phyloP scores from a whole-genome alignment of 345 rosid species.

The Syzygium jambos region DNA sequence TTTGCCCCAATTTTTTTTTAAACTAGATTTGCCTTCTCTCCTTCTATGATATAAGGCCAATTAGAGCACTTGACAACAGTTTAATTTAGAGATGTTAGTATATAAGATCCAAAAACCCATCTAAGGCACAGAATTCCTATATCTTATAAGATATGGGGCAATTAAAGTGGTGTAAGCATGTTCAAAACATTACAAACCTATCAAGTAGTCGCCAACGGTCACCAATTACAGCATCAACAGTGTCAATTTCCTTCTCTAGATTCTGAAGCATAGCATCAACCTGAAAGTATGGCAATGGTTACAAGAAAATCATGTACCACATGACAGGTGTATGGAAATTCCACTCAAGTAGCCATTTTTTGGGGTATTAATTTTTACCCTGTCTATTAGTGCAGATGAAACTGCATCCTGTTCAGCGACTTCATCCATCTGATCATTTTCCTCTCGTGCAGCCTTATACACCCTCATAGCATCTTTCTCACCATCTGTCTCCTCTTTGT shows the following conservation, averaged over 20 bases:
- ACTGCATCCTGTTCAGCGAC: conserved; percentile 46
- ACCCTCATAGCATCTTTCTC: conserved; percentile 74
- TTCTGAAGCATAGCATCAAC: conserved; percentile 82
- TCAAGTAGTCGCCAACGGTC: conserved; percentile 74
- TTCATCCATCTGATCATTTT: conserved; percentile 37
- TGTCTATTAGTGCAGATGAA: conserved; percentile 75
- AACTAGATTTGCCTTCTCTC: background rate
- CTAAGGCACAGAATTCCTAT: background rate
- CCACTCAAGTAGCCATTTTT: background rate
- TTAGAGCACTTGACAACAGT: background rate
- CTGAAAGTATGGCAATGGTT: conserved; percentile 15
- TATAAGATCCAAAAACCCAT: background rate
- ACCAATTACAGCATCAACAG: conserved; percentile 73
- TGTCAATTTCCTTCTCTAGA: conserved; percentile 87
- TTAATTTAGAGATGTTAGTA: background rate
- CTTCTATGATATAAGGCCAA: background rate
- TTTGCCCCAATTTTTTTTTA: background rate
- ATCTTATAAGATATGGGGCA: background rate
- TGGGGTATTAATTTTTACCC: conserved; percentile 22
- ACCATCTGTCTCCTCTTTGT: conserved; percentile 54
- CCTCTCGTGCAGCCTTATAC: conserved; percentile 77
- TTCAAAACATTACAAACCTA: conserved; percentile 30
- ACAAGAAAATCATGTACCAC: background rate
- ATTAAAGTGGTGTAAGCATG: background rate
- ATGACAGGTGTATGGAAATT: background rate